Evolutionary conservation across 2,329 filamentous ascomycete genomes (phyloP).

Genomic region (Fusarium coicis): DNA sequence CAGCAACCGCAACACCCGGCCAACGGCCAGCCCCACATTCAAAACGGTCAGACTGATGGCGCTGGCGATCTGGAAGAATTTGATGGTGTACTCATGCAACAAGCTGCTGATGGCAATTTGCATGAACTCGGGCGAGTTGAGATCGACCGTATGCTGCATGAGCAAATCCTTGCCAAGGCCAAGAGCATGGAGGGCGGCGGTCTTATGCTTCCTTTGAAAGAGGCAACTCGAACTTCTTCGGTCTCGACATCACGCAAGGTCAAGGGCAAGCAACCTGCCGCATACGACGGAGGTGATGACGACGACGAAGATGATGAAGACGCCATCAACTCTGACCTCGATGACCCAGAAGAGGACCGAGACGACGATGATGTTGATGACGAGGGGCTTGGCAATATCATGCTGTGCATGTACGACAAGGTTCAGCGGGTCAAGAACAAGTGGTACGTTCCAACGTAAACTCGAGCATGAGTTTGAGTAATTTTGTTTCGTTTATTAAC

Average conservation of each 20-base stretch:
- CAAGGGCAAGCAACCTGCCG: slow-evolving; percentile 52
- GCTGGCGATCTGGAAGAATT: slow-evolving; percentile 69
- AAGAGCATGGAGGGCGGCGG: slow-evolving; percentile 79
- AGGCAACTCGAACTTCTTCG: slow-evolving; percentile 56
- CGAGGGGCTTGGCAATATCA: slow-evolving; percentile 85
- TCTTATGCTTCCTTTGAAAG: slow-evolving; percentile 77
- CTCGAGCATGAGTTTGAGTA: background rate
- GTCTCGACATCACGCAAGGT: slow-evolving; percentile 28
- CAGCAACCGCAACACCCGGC: slow-evolving; percentile 52
- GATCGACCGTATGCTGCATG: slow-evolving; percentile 76
- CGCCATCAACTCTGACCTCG: slow-evolving; percentile 97
- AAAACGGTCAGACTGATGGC: slow-evolving; percentile 77
- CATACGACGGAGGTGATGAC: slow-evolving; percentile 72
- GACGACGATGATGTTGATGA: slow-evolving; percentile 90
- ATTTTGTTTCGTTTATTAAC: slow-evolving; percentile 22
- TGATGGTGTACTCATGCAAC: slow-evolving; percentile 68
- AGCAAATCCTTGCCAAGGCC: slow-evolving; percentile 72
- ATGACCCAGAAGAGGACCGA: slow-evolving; percentile 88
- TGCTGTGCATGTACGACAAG: slow-evolving; percentile 99
- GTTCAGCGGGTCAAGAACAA: slow-evolving; percentile 99
- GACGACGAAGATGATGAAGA: slow-evolving; percentile 81
- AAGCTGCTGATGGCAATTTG: slow-evolving; percentile 63
- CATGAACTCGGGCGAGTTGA: slow-evolving; percentile 68
- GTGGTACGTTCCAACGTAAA: slow-evolving; percentile 65
- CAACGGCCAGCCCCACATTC: slow-evolving; percentile 43